A percentile compares a stretch with the other conserved stretches of the same genome.
These are phyloP conservation scores for Rutstroemia sp. DNA, from an alignment of 2,329 filamentous ascomycete species.

Conservation along the genomic window DNA sequence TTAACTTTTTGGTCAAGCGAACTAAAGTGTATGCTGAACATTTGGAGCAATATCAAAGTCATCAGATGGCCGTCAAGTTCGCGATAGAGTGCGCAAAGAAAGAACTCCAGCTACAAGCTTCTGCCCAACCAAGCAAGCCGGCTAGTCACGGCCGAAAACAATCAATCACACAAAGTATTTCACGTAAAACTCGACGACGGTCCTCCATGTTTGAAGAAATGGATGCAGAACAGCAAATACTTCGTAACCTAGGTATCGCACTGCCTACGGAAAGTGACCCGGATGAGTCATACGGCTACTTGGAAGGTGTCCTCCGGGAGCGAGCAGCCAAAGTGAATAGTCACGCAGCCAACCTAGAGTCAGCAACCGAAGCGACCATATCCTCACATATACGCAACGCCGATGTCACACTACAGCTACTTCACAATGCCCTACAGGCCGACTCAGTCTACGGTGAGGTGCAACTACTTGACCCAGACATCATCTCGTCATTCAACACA, in stretches of 20 bases:
- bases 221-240: slow-evolving; percentile 34
- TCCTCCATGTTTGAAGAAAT: slow-evolving; percentile 30
- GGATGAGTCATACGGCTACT: slow-evolving; percentile 18
- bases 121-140: slow-evolving; percentile 1
- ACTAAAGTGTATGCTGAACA: slow-evolving; percentile 36
- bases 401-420: slow-evolving; percentile 39
- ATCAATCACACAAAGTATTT: slow-evolving; percentile 22
- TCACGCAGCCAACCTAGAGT: slow-evolving; percentile 40
- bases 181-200: slow-evolving; percentile 20
- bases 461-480: slow-evolving; percentile 44
- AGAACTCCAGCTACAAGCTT: slow-evolving; percentile 32
- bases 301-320: slow-evolving; percentile 29
- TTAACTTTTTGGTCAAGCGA: slow-evolving; percentile 44
- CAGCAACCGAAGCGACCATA: slow-evolving; percentile 40
- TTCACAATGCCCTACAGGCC: slow-evolving; percentile 45
- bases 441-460: slow-evolving; percentile 44
- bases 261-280: slow-evolving; percentile 31
- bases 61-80: slow-evolving; percentile 34
- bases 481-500: slow-evolving; percentile 40
- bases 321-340: slow-evolving; percentile 37
- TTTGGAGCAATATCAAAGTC: slow-evolving; percentile 39
- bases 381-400: slow-evolving; percentile 40
- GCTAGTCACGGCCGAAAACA: slow-evolving; percentile 17
- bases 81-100: slow-evolving; percentile 37
- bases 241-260: slow-evolving; percentile 40